Base-by-base conservation (phyloP, 768 basidiomycete species). In the Mycena olivaceomarginata region DNA sequence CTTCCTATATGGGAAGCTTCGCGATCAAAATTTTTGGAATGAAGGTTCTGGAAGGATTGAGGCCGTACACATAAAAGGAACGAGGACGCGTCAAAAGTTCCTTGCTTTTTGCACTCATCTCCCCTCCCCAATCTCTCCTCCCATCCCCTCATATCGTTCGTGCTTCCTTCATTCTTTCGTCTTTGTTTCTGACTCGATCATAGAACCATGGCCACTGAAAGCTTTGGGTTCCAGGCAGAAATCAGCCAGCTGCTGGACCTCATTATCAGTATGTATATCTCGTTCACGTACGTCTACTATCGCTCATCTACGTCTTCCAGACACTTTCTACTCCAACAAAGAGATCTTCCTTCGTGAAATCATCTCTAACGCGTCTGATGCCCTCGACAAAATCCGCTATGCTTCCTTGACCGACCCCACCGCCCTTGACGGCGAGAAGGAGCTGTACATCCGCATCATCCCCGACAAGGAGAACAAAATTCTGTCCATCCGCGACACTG, bases 301-400 rank as follows among this genome's bases (percentile, higher is more conserved):
- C 48, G 25, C 65, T 65, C 45, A 9, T 39, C 56, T 67, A 69
- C 18, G 16, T 66, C 62, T 12, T n/a, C 22, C 80, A 96, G 96
- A 99, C 92, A 99, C 98, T 79, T 99, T 99, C 94, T 99, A 99
- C 94, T 98, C 97, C 78, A 99, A 99, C 94, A 99, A 99, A 92
- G 98, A 99, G 90, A 99, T 99, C 87, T 99, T 99, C 93, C 94
- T 99, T 82, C 96, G 98, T 86, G 98, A 99, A 89, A 79, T 99
- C 81, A 99, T 98, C 88, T 99, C 98, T 80, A 99, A 99, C 90
- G 89, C 90, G 80, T 99, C 98, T 76, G 98, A 99, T 93, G 98
- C 98, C 66, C 93, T 99, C 87, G 98, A 99, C 90, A 99, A 99
- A 92, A 96, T 99, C 84, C 97, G 98, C 64, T 99, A 99, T 86